Conservation (phyloP, 345 rosid species). For the Gossypium thurberi region DNA sequence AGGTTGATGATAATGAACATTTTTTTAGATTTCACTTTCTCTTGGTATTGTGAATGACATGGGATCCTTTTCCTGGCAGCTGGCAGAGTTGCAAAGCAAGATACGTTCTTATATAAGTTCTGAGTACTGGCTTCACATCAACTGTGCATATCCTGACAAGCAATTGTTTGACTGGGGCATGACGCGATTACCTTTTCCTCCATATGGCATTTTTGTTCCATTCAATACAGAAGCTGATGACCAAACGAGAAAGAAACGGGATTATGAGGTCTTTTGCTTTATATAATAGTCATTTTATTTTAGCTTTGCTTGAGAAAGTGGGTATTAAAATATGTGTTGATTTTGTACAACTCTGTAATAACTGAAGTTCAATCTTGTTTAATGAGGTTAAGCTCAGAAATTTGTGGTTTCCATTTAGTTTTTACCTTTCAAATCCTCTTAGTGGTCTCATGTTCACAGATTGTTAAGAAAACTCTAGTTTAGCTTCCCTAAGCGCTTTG, state of each 20-base stretch:
- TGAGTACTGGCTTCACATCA: conserved; percentile 73
- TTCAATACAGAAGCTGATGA: conserved; percentile 86
- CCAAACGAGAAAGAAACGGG: conserved; percentile 86
- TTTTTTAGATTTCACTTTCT: conserved; percentile 1
- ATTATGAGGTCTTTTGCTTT: conserved; percentile 64
- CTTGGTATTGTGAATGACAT: conserved; percentile 25
- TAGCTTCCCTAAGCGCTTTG: neutral
- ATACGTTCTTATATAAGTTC: conserved; percentile 78
- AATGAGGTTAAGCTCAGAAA: neutral
- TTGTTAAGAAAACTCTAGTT: neutral
- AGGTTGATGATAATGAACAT: conserved; percentile 10
- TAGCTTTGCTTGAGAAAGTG: neutral
- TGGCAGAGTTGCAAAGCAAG: conserved; percentile 73
- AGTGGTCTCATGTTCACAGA: neutral
- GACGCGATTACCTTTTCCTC: conserved; percentile 75
- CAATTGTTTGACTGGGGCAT: conserved; percentile 93
- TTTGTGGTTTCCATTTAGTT: neutral
- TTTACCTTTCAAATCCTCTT: neutral
- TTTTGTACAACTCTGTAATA: conserved; percentile 11
- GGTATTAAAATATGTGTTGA: neutral
- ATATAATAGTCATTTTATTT: neutral
- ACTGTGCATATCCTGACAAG: conserved; percentile 60
- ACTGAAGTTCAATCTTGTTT: conserved; percentile 1
- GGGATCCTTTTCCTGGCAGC: conserved; percentile 43
- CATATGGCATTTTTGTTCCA: conserved; percentile 85